phyloP scores from a whole-genome alignment of 768 basidiomycete species.

The Hygrocybe punicea region DNA sequence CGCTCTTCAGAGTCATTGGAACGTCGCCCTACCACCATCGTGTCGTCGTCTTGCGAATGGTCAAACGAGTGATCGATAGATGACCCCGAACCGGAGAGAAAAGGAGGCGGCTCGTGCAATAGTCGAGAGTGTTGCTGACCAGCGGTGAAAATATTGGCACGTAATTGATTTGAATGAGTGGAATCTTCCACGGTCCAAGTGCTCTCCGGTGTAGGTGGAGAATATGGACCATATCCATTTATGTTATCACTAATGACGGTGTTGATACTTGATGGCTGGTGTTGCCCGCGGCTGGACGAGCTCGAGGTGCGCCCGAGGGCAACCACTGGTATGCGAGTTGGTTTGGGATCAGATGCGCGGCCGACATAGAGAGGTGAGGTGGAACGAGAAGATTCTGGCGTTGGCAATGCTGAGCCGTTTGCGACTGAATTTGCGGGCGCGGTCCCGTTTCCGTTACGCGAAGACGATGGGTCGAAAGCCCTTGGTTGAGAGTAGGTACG shows the following conservation, averaged over 20 bases:
- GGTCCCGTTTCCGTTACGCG: slow-evolving; percentile 28
- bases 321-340: slow-evolving; percentile 53
- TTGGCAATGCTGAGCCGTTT: slow-evolving; percentile 18
- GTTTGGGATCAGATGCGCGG: slow-evolving; percentile 40
- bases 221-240: slow-evolving; percentile 12
- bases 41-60: slow-evolving; percentile 26
- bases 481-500: slow-evolving; percentile 68
- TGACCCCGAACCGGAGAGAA: slow-evolving; percentile 44
- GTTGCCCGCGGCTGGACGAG: slow-evolving; percentile 17
- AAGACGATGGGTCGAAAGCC: slow-evolving; percentile 34
- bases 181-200: slow-evolving; percentile 25
- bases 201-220: slow-evolving; percentile 18
- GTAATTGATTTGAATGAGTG: slow-evolving; percentile 25
- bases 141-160: slow-evolving; percentile 31
- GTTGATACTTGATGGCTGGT: neutral
- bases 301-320: slow-evolving; percentile 17
- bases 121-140: slow-evolving; percentile 47
- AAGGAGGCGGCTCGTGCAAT: slow-evolving; percentile 64
- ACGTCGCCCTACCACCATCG: slow-evolving; percentile 43
- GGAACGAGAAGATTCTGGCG: slow-evolving; percentile 39
- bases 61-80: slow-evolving; percentile 40
- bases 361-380: slow-evolving; percentile 36
- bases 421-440: neutral
- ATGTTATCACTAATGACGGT: slow-evolving; percentile 8
- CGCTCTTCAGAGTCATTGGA: slow-evolving; percentile 77